Evolutionary conservation across 805 yeast genomes (phyloP).

Genomic region (Candida fluviatilis): DNA sequence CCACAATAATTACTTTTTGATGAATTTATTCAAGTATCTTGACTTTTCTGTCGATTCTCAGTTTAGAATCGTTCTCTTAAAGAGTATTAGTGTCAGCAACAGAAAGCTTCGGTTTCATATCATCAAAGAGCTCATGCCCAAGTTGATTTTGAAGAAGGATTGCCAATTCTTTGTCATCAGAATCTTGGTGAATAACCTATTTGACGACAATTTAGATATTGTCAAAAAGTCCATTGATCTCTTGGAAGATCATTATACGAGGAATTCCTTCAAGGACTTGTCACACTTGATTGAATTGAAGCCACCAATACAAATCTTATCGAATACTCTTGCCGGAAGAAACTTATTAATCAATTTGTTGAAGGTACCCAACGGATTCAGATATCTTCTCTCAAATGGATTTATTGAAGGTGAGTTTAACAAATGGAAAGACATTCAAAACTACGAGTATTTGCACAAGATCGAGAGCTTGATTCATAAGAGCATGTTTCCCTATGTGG

Average conservation of each 20-base stretch:
- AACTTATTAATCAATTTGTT: conserved; percentile 59
- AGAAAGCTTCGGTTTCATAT: conserved; percentile 51
- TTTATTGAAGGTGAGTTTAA: conserved; percentile 64
- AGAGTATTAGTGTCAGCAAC: conserved; percentile 57
- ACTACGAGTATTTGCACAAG: conserved; percentile 43
- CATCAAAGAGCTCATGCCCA: conserved; percentile 47
- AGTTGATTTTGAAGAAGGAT: conserved; percentile 30
- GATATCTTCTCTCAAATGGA: conserved; percentile 53
- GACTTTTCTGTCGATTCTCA: conserved; percentile 61
- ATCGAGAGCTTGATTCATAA: conserved; percentile 39
- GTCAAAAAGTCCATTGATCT: conserved; percentile 16
- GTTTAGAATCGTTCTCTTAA: conserved; percentile 59
- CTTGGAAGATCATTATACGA: conserved; percentile 17
- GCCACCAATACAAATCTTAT: conserved; percentile 49
- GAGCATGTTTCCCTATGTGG: conserved; percentile 21
- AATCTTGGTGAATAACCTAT: conserved; percentile 60
- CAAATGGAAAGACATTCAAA: conserved; percentile 53
- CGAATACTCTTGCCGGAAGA: conserved; percentile 24
- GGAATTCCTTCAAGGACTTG: conserved; percentile 35
- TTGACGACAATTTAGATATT: conserved; percentile 49
- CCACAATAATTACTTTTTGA: conserved; percentile 48
- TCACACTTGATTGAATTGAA: conserved; percentile 46
- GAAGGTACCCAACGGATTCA: conserved; percentile 66
- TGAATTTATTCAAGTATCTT: conserved; percentile 55
- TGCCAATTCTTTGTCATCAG: conserved; percentile 47